Evolutionary conservation across 2,329 filamentous ascomycete genomes (phyloP).

Genomic region (Monosporascus sp.): DNA sequence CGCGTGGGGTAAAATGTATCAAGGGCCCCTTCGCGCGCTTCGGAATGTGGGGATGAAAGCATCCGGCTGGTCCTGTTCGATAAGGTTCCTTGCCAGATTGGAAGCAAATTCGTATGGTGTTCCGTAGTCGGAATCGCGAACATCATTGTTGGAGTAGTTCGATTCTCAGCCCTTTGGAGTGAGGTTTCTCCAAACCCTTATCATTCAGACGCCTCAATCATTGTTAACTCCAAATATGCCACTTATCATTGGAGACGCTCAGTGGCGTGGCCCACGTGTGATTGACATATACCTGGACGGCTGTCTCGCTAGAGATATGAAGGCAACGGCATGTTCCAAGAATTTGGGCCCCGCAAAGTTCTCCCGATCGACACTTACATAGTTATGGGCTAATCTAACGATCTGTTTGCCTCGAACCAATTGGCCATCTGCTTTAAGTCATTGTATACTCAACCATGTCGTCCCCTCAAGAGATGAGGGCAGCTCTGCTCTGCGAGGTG

Average conservation of each 20-base stretch:
- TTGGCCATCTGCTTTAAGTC: neutral
- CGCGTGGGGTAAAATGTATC: too few species aligned
- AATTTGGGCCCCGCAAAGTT: neutral
- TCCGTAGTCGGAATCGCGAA: neutral
- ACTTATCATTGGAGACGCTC: neutral
- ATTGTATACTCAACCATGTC: neutral
- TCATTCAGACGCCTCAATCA: neutral
- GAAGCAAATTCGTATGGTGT: neutral
- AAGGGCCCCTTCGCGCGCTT: too few species aligned
- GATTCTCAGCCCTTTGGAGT: neutral
- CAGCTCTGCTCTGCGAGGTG: conserved; percentile 1
- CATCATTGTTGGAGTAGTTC: neutral
- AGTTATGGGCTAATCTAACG: neutral
- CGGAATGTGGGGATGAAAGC: too few species aligned
- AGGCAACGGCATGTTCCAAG: too few species aligned
- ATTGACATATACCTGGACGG: too few species aligned
- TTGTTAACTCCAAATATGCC: neutral
- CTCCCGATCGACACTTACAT: neutral
- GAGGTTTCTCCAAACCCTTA: neutral
- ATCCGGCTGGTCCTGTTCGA: too few species aligned
- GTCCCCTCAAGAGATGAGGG: neutral
- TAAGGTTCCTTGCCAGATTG: too few species aligned
- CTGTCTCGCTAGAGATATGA: too few species aligned
- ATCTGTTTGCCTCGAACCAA: neutral
- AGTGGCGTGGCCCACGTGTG: neutral